Evolutionary conservation across 202 grass and related monocot species (phyloP).

Genomic region (Carex sylvatica): DNA sequence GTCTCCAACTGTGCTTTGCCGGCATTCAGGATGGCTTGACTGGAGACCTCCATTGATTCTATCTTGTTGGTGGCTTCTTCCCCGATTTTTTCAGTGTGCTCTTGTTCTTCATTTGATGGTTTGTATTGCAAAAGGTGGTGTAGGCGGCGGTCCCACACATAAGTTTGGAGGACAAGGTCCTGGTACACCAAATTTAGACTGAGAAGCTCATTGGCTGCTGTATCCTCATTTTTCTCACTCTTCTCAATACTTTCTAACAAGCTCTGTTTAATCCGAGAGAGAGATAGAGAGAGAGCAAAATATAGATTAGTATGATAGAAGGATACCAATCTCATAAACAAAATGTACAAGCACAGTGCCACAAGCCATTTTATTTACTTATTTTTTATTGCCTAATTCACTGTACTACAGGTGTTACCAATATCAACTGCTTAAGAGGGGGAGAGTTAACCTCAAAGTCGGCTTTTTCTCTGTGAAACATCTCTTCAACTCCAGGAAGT

Average conservation of each 20-base stretch:
- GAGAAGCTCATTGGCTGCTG: constrained; percentile 52
- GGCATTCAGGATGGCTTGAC: constrained; percentile 39
- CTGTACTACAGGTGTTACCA: not conserved
- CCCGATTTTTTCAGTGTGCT: constrained; percentile 40
- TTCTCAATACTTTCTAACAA: constrained; percentile 13
- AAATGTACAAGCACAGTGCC: not conserved
- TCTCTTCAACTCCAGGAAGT: constrained; percentile 59
- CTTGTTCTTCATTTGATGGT: constrained; percentile 31
- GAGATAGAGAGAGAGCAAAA: constrained; percentile 13
- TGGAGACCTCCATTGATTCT: constrained; percentile 30
- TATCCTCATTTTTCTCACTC: constrained; percentile 21
- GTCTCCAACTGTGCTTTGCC: constrained; percentile 54
- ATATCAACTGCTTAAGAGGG: constrained; percentile 23
- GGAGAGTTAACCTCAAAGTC: constrained; percentile 63
- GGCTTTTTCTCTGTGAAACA: constrained; percentile 63
- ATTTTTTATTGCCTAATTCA: not conserved
- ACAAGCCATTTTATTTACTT: not conserved
- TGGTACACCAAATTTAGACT: constrained; percentile 79
- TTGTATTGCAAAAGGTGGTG: constrained; percentile 55
- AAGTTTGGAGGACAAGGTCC: constrained; percentile 75
- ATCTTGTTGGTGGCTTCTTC: constrained; percentile 19
- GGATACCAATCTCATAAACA: not conserved
- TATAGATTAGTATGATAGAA: constrained; percentile 25
- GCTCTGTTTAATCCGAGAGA: constrained; percentile 31
- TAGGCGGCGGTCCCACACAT: constrained; percentile 84